phyloP scores from a whole-genome alignment of 106 monocot species.

The Allium cepa region DNA sequence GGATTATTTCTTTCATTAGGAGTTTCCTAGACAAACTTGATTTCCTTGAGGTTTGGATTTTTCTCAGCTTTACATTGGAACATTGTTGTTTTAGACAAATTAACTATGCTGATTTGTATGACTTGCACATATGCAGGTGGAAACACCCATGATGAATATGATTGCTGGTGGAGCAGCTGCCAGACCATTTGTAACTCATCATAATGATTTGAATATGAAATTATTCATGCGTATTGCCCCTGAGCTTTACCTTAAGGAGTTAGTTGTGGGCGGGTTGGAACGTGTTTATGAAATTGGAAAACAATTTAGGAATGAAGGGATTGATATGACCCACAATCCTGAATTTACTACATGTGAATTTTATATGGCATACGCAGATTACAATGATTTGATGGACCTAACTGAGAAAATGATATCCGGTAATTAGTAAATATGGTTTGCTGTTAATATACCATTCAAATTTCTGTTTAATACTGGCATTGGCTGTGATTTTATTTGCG shows the following conservation, averaged over 20 bases:
- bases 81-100: constrained; percentile 2
- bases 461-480: no score
- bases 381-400: constrained; percentile 83
- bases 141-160: constrained; percentile 98
- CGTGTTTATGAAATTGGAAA: constrained; percentile 98
- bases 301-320: constrained; percentile 96
- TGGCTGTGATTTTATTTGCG: no score
- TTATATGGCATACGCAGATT: constrained; percentile 98
- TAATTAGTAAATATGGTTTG: constrained; percentile 16
- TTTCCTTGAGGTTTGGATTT: constrained; percentile 72
- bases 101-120: neutral
- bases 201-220: constrained; percentile 91
- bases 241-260: constrained; percentile 79
- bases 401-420: constrained; percentile 89
- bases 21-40: constrained; percentile 55
- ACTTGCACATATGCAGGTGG: constrained; percentile 45
- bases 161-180: constrained; percentile 97
- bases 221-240: constrained; percentile 94
- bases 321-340: constrained; percentile 97
- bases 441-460: neutral
- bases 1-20: constrained; percentile 55
- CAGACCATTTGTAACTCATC: constrained; percentile 80
- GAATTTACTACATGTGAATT: constrained; percentile 99
- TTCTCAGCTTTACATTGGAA: neutral
- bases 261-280: constrained; percentile 85